Base-by-base conservation (phyloP, 352 stramenopile species). In the Pythium rhizo-oryzae region DNA sequence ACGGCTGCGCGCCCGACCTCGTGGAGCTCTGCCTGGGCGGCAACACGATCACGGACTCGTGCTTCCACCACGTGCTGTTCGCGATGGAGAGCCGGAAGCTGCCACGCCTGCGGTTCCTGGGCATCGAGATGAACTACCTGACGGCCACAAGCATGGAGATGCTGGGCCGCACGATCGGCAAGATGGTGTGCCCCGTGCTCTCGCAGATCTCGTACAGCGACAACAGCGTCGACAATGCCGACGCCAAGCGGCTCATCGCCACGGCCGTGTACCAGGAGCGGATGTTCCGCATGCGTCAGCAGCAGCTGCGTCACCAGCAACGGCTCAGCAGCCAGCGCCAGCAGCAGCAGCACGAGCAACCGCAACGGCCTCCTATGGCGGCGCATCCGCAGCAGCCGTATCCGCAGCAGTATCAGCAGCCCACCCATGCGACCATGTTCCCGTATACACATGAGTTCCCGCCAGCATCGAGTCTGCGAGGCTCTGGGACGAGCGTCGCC, bases 191-290 rank as follows among this genome's bases (percentile, higher is more conserved):
- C 24, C 87, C 87, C 4, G n/a, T 71, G 60, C 79, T 95, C 12
- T 81, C 84, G n/a, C 87, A 95, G 72, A 93, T 95, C 64, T 95
- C 87, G 60, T 95, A 93, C 74, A 93, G 84, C 35, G 84, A 93
- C 70, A 95, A 95, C 59, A 91, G 81, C 43, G 85, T 95, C 28
- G 76, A 88, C 49, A 91, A 95, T 46, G 70, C 71, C 30, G 75
- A 85, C 1, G 87, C 87, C 18, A 95, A 93, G 83, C 80, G 82
- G 8, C 69, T 89, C 33, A 91, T 95, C 44, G 81, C 82, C 15
- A 91, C 82, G 37, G 74, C 82, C 5, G 83, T 95, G 24, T 92
- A 93, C 58, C 80, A 92, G 56, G 85, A 93, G 47, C 83, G 85
- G n/a, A 77, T 91, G 70, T 81, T 80, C 46, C 85, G 81, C 23